Percentiles rank a stretch among this genome's conserved stretches.
phyloP scores from a whole-genome alignment of 1,284 basidiomycete genomes.

The Cryptococcus depauperatus region DNA sequence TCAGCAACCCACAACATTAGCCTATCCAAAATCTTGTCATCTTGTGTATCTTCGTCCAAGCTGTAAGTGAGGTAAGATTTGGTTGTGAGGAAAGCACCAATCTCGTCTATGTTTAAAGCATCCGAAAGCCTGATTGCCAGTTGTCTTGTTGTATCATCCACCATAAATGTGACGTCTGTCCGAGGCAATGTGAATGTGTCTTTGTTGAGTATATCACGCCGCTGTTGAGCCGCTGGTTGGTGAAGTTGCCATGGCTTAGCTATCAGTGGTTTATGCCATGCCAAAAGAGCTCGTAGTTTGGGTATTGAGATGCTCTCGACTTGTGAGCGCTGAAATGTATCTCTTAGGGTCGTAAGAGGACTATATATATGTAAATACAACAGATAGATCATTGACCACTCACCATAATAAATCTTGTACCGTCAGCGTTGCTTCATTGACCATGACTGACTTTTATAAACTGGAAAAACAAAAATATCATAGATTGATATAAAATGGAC shows the following conservation, averaged over 20 bases:
- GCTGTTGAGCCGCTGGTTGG: conserved; percentile 11
- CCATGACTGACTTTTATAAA: no score
- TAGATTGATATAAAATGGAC: no score
- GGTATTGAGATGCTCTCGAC: conserved; percentile 13
- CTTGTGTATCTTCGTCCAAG: conserved; percentile 19
- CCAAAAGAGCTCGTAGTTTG: conserved; percentile 23
- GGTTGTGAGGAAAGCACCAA: conserved; percentile 21
- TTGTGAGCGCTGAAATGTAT: conserved; percentile 28
- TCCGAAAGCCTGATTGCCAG: conserved; percentile 22
- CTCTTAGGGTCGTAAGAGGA: conserved; percentile 32
- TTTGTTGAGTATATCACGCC: conserved; percentile 12
- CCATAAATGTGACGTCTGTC: conserved; percentile 13
- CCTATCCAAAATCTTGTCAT: conserved; percentile 24
- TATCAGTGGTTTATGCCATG: conserved; percentile 22
- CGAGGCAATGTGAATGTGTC: conserved; percentile 17
- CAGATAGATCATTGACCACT: no score
- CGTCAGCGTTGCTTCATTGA: conserved; percentile 10
- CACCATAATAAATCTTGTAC: conserved; percentile 14
- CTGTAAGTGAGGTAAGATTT: conserved; percentile 30
- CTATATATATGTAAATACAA: no score
- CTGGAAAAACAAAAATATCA: no score
- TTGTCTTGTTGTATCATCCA: conserved; percentile 18
- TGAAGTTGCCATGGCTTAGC: conserved; percentile 28
- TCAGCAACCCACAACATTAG: conserved; percentile 30
- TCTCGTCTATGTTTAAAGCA: conserved; percentile 18